Evolutionary conservation across 768 basidiomycete species (phyloP).

Genomic region (Suillus placidus): DNA sequence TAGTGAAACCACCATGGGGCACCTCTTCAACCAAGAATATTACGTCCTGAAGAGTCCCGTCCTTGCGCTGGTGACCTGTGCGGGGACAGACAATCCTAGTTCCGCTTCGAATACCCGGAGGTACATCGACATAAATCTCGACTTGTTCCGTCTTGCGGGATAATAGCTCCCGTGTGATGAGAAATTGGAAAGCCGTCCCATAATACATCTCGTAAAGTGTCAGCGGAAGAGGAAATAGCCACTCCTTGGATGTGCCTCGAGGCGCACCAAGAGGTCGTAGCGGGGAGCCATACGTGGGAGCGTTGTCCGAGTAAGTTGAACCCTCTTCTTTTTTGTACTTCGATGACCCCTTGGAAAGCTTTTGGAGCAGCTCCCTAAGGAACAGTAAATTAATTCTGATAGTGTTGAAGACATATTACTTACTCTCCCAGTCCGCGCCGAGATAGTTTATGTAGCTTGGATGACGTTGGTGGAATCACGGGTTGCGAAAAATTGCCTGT

Average conservation of each 20-base stretch:
- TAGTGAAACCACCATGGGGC: slow-evolving; percentile 57
- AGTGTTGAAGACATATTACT: slow-evolving; percentile 13
- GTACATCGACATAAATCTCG: slow-evolving; percentile 60
- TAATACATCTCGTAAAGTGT: slow-evolving; percentile 63
- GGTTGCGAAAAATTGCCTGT: slow-evolving; percentile 26
- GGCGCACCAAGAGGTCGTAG: slow-evolving; percentile 43
- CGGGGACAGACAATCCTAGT: slow-evolving; percentile 61
- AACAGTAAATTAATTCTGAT: slow-evolving; percentile 10
- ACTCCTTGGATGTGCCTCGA: slow-evolving; percentile 52
- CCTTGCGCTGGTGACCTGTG: slow-evolving; percentile 67
- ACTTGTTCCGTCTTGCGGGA: slow-evolving; percentile 54
- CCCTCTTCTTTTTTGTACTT: slow-evolving; percentile 12
- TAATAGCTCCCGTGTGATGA: slow-evolving; percentile 58
- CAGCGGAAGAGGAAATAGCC: slow-evolving; percentile 66
- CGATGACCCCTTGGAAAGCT: slow-evolving; percentile 23
- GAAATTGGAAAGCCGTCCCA: slow-evolving; percentile 58
- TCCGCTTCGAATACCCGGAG: slow-evolving; percentile 62
- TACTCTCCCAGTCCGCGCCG: slow-evolving; percentile 33
- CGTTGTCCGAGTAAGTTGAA: slow-evolving; percentile 18
- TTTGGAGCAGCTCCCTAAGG: slow-evolving; percentile 34
- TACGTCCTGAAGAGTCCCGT: slow-evolving; percentile 62
- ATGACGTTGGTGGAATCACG: slow-evolving; percentile 32
- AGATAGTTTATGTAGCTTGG: slow-evolving; percentile 22
- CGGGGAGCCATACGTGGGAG: slow-evolving; percentile 38
- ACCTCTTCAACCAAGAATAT: slow-evolving; percentile 66